Evolutionary conservation across 2,329 filamentous ascomycete species (phyloP).

Genomic region (Penicillium sp.): DNA sequence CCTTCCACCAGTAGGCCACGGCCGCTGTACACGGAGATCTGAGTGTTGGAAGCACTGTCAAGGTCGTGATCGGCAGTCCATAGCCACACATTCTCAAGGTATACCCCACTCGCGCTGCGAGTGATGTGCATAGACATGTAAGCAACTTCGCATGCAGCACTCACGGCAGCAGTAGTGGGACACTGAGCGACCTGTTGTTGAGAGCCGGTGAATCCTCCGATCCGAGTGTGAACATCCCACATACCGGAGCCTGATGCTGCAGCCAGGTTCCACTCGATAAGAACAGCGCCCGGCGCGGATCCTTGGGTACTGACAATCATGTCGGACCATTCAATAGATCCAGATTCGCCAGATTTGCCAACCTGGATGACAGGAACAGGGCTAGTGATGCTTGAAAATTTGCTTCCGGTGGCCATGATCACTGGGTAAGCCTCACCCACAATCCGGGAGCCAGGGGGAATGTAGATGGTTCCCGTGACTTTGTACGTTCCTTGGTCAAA

Average conservation of each 20-base stretch:
- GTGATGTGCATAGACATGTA: constrained; percentile 47
- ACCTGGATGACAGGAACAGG: constrained; percentile 70
- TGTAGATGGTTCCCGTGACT: constrained; percentile 51
- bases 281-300: constrained; percentile 66
- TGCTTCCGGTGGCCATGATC: constrained; percentile 60
- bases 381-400: constrained; percentile 59
- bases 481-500: constrained; percentile 61
- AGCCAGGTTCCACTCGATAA: constrained; percentile 74
- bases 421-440: constrained; percentile 60
- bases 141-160: constrained; percentile 39
- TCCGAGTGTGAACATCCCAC: constrained; percentile 59
- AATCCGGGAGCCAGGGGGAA: constrained; percentile 56
- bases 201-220: constrained; percentile 57
- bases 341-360: constrained; percentile 65
- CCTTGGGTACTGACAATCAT: constrained; percentile 72
- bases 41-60: constrained; percentile 54
- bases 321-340: constrained; percentile 71
- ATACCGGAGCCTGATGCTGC: constrained; percentile 55
- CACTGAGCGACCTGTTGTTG: constrained; percentile 49
- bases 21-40: constrained; percentile 58
- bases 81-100: constrained; percentile 57
- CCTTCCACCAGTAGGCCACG: constrained; percentile 57
- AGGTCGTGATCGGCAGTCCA: constrained; percentile 61
- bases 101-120: constrained; percentile 39
- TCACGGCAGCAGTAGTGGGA: constrained; percentile 45